phyloP scores from a whole-genome alignment of 345 rosid species.

The Excoecaria cochinchinensis region DNA sequence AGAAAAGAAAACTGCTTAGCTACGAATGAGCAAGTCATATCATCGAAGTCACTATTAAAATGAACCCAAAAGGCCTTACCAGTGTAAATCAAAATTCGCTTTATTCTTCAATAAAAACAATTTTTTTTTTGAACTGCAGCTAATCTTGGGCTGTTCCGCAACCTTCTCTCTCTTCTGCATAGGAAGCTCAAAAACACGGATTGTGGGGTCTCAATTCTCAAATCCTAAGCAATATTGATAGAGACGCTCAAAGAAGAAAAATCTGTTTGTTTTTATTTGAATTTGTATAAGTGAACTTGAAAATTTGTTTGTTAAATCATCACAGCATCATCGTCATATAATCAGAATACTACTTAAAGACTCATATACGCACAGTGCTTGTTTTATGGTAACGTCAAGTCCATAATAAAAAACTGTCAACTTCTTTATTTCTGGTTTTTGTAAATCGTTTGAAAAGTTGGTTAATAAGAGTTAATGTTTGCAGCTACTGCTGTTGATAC shows the following conservation, averaged over 20 bases:
- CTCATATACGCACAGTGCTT: background rate
- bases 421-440: background rate
- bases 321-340: constrained; percentile 13
- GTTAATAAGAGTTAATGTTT: no score
- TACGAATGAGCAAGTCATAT: constrained; percentile 13
- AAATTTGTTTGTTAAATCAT: background rate
- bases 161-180: background rate
- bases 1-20: background rate
- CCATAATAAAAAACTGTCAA: background rate
- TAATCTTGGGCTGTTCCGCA: constrained; percentile 11
- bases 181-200: constrained; percentile 35
- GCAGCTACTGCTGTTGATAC: no score
- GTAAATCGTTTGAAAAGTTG: background rate
- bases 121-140: background rate
- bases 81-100: background rate
- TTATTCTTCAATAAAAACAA: background rate
- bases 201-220: constrained; percentile 48
- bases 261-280: background rate
- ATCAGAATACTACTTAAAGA: constrained; percentile 1
- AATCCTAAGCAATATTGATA: constrained; percentile 25
- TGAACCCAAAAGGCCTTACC: constrained; percentile 11
- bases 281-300: background rate
- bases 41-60: background rate
- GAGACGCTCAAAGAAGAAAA: constrained; percentile 23
- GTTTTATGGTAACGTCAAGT: constrained; percentile 43